phyloP scores from a whole-genome alignment of 2,329 filamentous ascomycete genomes.

The Alternaria ventricosa region DNA sequence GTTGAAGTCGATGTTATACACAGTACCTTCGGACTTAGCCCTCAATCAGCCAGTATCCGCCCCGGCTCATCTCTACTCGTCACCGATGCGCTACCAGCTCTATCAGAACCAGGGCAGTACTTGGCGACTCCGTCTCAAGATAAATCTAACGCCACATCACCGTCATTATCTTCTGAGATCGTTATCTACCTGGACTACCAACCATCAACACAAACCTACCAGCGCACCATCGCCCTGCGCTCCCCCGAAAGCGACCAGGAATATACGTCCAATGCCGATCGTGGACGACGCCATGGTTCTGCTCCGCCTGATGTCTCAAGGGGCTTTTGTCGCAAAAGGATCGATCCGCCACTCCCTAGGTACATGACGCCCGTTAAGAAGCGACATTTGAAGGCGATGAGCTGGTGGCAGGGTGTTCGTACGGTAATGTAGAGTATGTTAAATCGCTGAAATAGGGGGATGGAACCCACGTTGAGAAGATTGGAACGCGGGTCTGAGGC shows the following conservation, averaged over 20 bases:
- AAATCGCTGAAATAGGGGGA: neutral
- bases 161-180: neutral
- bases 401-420: neutral
- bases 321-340: neutral
- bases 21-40: neutral
- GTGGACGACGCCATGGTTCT: neutral
- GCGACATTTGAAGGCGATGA: neutral
- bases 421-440: neutral
- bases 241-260: neutral
- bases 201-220: neutral
- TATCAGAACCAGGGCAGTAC: neutral
- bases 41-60: neutral
- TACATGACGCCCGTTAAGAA: neutral
- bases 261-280: neutral
- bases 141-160: neutral
- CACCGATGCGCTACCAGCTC: neutral
- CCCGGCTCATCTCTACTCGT: neutral
- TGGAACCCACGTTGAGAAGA: neutral
- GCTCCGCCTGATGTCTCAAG: neutral
- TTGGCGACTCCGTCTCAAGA: neutral
- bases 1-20: neutral
- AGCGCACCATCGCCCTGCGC: neutral
- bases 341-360: neutral
- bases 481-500: neutral
- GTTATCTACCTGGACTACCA: neutral